These are phyloP conservation scores for Coemansia nantahalensis DNA, from an alignment of 192 early-diverging fungal species.

Conservation along the genomic window DNA sequence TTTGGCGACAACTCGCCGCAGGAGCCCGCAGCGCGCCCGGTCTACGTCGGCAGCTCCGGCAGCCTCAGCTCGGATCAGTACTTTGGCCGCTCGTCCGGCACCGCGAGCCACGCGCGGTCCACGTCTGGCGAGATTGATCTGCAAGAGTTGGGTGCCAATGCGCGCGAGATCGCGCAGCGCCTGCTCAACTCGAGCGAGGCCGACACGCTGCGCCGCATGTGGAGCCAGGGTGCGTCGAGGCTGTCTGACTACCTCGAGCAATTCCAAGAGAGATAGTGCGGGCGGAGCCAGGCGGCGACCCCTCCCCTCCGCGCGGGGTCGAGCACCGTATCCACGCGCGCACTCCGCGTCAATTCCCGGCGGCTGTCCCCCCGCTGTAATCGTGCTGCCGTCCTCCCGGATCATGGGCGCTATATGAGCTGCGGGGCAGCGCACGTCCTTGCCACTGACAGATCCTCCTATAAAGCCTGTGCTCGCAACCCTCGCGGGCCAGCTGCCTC, in stretches of 20 bases:
- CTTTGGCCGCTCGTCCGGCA: constrained; percentile 73
- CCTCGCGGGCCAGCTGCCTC: too few species aligned
- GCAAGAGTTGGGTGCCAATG: constrained; percentile 50
- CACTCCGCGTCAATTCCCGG: too few species aligned
- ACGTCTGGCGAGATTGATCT: constrained; percentile 68
- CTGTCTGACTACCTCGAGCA: constrained; percentile 49
- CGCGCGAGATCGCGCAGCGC: constrained; percentile 52
- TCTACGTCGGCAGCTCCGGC: constrained; percentile 76
- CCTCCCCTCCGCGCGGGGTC: background rate
- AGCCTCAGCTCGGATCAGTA: constrained; percentile 91
- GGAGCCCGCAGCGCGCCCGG: constrained; percentile 6
- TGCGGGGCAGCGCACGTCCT: too few species aligned
- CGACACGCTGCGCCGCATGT: constrained; percentile 51
- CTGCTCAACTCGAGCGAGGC: constrained; percentile 53
- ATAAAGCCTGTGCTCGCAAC: too few species aligned
- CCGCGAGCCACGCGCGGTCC: constrained; percentile 62
- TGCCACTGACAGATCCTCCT: too few species aligned
- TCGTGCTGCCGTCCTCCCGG: too few species aligned
- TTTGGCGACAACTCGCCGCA: constrained; percentile 14
- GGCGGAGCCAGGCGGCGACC: background rate
- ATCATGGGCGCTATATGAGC: too few species aligned
- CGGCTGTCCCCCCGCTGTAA: too few species aligned
- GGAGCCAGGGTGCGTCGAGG: constrained; percentile 42
- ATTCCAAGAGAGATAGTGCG: constrained; percentile 38
- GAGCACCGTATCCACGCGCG: too few species aligned